phyloP scores from a whole-genome alignment of 768 basidiomycete genomes.

The Russula ochroleuca region DNA sequence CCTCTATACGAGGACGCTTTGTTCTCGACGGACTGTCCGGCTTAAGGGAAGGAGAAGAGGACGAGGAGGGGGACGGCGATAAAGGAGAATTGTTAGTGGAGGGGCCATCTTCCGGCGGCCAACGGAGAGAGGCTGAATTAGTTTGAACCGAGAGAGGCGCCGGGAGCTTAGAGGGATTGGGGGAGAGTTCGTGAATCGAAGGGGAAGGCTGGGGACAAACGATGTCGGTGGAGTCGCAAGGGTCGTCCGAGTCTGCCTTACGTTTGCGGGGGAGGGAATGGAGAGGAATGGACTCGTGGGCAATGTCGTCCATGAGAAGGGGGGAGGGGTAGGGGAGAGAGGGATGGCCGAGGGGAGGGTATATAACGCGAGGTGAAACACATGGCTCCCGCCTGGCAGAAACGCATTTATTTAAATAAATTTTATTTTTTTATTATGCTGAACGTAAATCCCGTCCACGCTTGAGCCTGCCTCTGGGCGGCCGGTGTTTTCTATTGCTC shows the following conservation, averaged over 20 bases:
- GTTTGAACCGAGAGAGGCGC: slow-evolving; percentile 26
- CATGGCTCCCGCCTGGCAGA: slow-evolving; percentile 29
- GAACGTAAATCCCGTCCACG: slow-evolving; percentile 24
- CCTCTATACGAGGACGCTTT: slow-evolving; percentile 28
- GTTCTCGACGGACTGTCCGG: slow-evolving; percentile 26
- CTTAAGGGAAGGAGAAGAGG: slow-evolving; percentile 11
- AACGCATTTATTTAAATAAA: not conserved
- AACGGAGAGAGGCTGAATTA: slow-evolving; percentile 10
- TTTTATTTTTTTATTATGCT: slow-evolving; percentile 8
- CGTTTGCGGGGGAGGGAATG: slow-evolving; percentile 57
- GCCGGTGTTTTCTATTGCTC: not conserved
- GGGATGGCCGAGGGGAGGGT: slow-evolving; percentile 30
- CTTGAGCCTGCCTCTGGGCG: slow-evolving; percentile 17
- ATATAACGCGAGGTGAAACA: slow-evolving; percentile 39
- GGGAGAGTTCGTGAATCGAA: slow-evolving; percentile 13
- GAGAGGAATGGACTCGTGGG: slow-evolving; percentile 45
- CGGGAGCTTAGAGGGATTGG: slow-evolving; percentile 23
- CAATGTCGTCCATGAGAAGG: slow-evolving; percentile 56
- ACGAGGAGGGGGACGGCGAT: slow-evolving; percentile 10
- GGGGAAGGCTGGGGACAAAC: slow-evolving; percentile 15
- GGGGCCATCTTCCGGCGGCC: slow-evolving; percentile 18
- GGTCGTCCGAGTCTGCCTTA: slow-evolving; percentile 55
- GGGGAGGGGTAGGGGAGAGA: slow-evolving; percentile 28
- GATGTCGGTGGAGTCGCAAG: slow-evolving; percentile 19
- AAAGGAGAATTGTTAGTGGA: slow-evolving; percentile 17